Evolutionary conservation across 805 yeast species (phyloP).

Genomic region (Candida suzukii): DNA sequence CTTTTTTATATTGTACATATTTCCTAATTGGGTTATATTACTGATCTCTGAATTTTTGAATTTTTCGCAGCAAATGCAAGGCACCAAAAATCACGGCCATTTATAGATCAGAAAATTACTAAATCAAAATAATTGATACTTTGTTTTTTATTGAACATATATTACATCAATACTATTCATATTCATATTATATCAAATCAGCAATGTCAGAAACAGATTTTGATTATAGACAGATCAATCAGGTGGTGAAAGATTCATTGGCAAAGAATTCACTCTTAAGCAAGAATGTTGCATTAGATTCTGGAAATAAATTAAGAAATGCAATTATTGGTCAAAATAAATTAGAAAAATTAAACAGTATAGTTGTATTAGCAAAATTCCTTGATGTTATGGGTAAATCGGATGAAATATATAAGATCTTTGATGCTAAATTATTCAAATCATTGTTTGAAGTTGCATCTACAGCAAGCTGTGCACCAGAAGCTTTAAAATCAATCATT

Average conservation of each 20-base stretch:
- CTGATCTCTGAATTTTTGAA: not conserved
- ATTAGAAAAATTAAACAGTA: slow-evolving; percentile 44
- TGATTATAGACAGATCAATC: slow-evolving; percentile 19
- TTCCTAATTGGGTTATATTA: not conserved
- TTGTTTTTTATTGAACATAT: no score
- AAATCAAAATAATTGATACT: no score
- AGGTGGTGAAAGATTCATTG: slow-evolving; percentile 18
- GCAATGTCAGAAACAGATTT: slow-evolving; percentile 7
- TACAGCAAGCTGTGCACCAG: slow-evolving; percentile 12
- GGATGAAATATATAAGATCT: slow-evolving; percentile 11
- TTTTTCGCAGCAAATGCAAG: not conserved
- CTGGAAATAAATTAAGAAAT: slow-evolving; percentile 22
- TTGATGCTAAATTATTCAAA: slow-evolving; percentile 18
- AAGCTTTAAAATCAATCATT: slow-evolving; percentile 16
- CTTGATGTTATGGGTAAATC: slow-evolving; percentile 38
- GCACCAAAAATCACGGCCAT: not conserved
- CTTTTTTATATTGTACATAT: no score
- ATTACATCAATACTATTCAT: no score
- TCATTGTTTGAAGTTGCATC: slow-evolving; percentile 16
- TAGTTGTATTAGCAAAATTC: slow-evolving; percentile 46
- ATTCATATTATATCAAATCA: no score
- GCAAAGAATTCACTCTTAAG: slow-evolving; percentile 13
- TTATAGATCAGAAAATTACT: no score
- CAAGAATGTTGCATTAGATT: slow-evolving; percentile 12
- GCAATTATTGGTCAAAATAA: slow-evolving; percentile 40